A percentile compares a stretch with the other conserved stretches of the same genome.
phyloP scores from a whole-genome alignment of 495 filamentous ascomycete species.

The Aspergillus bridgeri region DNA sequence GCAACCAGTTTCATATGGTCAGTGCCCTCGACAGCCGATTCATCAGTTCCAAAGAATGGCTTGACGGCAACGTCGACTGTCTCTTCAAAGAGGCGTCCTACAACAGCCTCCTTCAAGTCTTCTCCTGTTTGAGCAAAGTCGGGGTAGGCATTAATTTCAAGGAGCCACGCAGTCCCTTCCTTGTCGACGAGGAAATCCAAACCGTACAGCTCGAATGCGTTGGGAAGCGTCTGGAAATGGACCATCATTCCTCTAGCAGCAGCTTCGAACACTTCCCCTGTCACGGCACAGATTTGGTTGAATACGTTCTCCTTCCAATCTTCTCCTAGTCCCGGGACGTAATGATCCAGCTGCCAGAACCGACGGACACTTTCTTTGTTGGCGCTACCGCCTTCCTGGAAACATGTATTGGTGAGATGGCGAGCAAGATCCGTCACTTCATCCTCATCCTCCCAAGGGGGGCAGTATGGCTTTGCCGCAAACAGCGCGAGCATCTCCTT shows the following conservation, averaged over 20 bases:
- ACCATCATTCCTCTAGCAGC: constrained; percentile 76
- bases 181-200: constrained; percentile 84
- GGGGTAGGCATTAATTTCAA: constrained; percentile 96
- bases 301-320: constrained; percentile 61
- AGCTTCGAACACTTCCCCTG: constrained; percentile 76
- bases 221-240: constrained; percentile 86
- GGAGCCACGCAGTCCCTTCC: constrained; percentile 59
- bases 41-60: constrained; percentile 53
- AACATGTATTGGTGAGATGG: constrained; percentile 92
- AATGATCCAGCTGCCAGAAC: constrained; percentile 64
- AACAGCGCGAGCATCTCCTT: constrained; percentile 89
- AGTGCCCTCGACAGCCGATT: constrained; percentile 22
- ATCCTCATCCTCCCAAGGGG: constrained; percentile 45
- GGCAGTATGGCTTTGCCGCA: constrained; percentile 63
- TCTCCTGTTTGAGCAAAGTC: constrained; percentile 90
- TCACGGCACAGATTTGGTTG: constrained; percentile 67
- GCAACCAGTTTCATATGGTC: constrained; percentile 51
- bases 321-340: constrained; percentile 29
- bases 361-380: constrained; percentile 59
- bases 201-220: constrained; percentile 90
- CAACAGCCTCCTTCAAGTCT: constrained; percentile 57
- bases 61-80: constrained; percentile 63
- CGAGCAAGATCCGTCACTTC: constrained; percentile 53
- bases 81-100: constrained; percentile 71
- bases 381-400: constrained; percentile 60